Evolutionary conservation across 163 green algal genomes (phyloP).

Genomic region (Scenedesmus sp.): DNA sequence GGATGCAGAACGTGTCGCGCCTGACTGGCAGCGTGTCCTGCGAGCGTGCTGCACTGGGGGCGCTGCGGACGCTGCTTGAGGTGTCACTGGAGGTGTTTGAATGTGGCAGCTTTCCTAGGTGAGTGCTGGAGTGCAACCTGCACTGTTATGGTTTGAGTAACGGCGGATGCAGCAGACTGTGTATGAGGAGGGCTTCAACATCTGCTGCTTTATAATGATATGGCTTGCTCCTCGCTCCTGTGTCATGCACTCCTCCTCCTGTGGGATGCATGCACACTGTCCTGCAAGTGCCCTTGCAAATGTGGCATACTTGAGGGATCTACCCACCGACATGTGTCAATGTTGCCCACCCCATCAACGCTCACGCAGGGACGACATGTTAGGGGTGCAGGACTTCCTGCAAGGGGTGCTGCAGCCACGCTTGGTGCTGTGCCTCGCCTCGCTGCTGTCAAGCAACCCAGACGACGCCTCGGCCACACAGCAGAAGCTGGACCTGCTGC

Average conservation of each 20-base stretch:
- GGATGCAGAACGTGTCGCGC: constrained; percentile 23
- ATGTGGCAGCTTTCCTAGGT: constrained; percentile 4
- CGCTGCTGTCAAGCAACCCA: background rate
- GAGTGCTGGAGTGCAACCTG: background rate
- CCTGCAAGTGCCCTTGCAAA: background rate
- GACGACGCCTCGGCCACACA: background rate
- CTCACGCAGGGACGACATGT: background rate
- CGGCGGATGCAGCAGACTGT: background rate
- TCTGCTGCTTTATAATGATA: background rate
- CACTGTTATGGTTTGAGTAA: no score
- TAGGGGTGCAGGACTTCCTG: background rate
- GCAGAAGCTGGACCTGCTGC: constrained; percentile 4
- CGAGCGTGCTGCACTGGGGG: background rate
- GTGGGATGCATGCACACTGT: background rate
- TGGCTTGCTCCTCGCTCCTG: background rate
- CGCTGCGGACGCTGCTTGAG: constrained; percentile 4
- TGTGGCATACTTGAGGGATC: background rate
- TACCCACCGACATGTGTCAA: background rate
- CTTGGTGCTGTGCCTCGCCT: constrained; percentile 10
- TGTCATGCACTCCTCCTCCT: background rate
- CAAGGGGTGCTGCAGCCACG: constrained; percentile 20
- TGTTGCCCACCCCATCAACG: background rate
- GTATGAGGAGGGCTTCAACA: background rate
- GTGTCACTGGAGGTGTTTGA: constrained; percentile 17
- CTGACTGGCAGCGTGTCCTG: background rate